A percentile compares a stretch with the other conserved stretches of the same genome.
Conservation (phyloP, 805 yeast species). For the Blastobotrys americana region DNA sequence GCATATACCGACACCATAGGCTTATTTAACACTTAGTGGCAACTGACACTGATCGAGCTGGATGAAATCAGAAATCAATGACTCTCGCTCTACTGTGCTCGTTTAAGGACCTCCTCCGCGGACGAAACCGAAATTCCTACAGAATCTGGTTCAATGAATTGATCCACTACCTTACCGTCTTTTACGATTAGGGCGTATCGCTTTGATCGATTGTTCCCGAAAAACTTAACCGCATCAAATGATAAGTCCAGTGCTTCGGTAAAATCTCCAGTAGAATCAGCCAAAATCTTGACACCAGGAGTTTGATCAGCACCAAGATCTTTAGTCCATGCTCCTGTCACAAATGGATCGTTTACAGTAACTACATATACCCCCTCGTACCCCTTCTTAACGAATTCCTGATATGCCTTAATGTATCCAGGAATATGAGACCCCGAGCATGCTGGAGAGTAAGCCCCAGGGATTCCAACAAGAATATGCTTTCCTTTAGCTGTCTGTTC, state of each 20-base stretch:
- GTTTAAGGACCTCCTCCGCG: conserved; percentile 24
- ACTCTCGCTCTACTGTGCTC: conserved; percentile 17
- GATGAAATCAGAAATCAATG: no score
- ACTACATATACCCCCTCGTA: conserved; percentile 54
- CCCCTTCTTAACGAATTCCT: conserved; percentile 59
- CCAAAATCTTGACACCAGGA: conserved; percentile 47
- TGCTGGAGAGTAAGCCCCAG: conserved; percentile 78
- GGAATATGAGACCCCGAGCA: conserved; percentile 70
- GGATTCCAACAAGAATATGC: conserved; percentile 52
- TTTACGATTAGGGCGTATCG: conserved; percentile 72
- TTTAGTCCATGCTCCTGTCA: conserved; percentile 72
- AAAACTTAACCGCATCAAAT: conserved; percentile 69
- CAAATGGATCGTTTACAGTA: conserved; percentile 83
- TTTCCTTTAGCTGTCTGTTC: conserved; percentile 41
- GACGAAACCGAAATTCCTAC: conserved; percentile 46
- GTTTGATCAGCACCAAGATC: conserved; percentile 23
- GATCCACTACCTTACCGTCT: conserved; percentile 60
- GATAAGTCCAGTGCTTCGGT: conserved; percentile 54
- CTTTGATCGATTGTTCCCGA: conserved; percentile 69
- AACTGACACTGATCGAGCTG: no score
- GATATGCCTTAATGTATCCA: conserved; percentile 50
- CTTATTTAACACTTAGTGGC: conserved; percentile 3
- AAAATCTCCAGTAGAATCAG: conserved; percentile 76
- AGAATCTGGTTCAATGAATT: conserved; percentile 76
- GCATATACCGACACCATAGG: no score